Evolutionary conservation across 192 early-diverging fungal species (phyloP).

Genomic region (Dispira simplex): DNA sequence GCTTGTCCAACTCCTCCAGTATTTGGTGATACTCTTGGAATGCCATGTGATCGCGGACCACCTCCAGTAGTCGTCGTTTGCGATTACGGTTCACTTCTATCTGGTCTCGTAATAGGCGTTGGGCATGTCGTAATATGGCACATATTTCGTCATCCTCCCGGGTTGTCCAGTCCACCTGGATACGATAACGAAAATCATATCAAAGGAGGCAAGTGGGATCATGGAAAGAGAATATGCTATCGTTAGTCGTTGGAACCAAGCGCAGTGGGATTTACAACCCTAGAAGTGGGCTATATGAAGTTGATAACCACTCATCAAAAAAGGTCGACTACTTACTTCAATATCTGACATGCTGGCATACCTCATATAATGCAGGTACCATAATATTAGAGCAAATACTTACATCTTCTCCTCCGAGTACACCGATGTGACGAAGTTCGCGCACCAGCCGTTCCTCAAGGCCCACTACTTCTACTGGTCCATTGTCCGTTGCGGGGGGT

Average conservation of each 20-base stretch:
- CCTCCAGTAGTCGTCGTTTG: constrained; percentile 44
- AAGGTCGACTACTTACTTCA: too few species aligned
- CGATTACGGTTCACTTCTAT: constrained; percentile 45
- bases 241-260: too few species aligned
- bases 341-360: too few species aligned
- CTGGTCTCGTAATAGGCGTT: constrained; percentile 57
- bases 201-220: too few species aligned
- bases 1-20: constrained; percentile 75
- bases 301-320: too few species aligned
- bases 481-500: background rate
- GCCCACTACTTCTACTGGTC: constrained; percentile 30
- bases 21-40: constrained; percentile 81
- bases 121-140: constrained; percentile 45
- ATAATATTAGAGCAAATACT: too few species aligned
- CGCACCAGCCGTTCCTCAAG: constrained; percentile 72
- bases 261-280: too few species aligned
- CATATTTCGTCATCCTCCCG: constrained; percentile 62
- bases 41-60: constrained; percentile 55
- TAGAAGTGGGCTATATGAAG: too few species aligned
- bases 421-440: constrained; percentile 70
- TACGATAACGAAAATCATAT: too few species aligned
- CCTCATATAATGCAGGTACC: too few species aligned
- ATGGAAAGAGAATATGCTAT: too few species aligned
- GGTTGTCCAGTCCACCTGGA: constrained; percentile 40
- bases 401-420: constrained; percentile 64